Evolutionary conservation across 225 moss, liverwort and hornwort genomes (phyloP), one percentile per base, ranked within the genome.

Genomic region (Bryoerythrophyllum caledonicum): DNA sequence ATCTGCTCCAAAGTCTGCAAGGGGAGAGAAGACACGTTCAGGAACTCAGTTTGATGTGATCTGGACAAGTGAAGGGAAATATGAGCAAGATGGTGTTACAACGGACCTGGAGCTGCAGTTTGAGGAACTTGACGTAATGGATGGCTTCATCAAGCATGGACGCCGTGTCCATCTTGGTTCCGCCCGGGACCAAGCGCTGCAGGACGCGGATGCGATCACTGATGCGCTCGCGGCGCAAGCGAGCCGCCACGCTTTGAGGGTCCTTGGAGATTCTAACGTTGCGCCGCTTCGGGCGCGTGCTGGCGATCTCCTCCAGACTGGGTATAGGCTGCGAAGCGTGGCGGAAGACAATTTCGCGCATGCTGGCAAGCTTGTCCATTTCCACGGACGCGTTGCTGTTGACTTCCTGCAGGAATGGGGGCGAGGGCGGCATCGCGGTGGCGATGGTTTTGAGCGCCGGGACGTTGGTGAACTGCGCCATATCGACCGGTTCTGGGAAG

Each of bases 81-180:
- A 8, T 15, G 58, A 41, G 32, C 61, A 48, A 43, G 48, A 23
- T 61, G 72, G 46, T 49, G 71, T 10, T 23, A 34, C 14, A 49
- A 21, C 32, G 20, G 14, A 86, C 86, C 84, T 88, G 89, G 35
- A 95, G 89, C 82, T 91, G 92, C 25, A 82, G 72, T 76, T 93
- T 80, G 14, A 95, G 86, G 65, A 84, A 91, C 82, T 95, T 95
- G 73, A 95, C 91, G 71, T 95, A 95, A 9, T 80, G 74, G 56
- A 93, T 93, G 46, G 95, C 95, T 88, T 93, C 93, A 69, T 95
- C 95, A 58, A 95, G 88, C 95, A 95, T 95, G 75, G 95, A 93
- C 19, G 95, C 95, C 6, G 95, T 95, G 77, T 93, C 93, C 95
- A 93, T 95, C 84, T 93, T 93, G 19, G 91, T 90, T 3, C 93